Evolutionary conservation across 2,329 filamentous ascomycete genomes (phyloP).

Genomic region (Mycogone perniciosa): DNA sequence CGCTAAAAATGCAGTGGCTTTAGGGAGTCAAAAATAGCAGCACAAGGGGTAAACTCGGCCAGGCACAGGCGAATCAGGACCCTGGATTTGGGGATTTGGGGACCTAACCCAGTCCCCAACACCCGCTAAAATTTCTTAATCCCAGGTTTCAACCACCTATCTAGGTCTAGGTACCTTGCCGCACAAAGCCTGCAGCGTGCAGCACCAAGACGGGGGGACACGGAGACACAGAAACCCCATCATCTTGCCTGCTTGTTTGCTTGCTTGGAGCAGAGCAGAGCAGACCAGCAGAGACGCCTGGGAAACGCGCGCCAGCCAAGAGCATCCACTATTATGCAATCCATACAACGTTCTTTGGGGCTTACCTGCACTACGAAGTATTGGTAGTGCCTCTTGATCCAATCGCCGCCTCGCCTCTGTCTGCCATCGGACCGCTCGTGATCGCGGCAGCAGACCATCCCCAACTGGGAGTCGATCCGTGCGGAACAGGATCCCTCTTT

Average conservation of each 20-base stretch:
- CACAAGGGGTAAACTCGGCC: not conserved
- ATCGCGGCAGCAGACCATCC: constrained; percentile 12
- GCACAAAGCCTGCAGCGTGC: no score
- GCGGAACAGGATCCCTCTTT: constrained; percentile 9
- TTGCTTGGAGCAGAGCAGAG: no score
- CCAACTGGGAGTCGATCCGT: constrained; percentile 8
- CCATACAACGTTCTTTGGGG: no score
- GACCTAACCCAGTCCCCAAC: no score
- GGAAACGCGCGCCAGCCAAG: no score
- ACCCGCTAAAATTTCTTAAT: not conserved
- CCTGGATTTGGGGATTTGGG: not conserved
- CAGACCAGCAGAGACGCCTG: no score
- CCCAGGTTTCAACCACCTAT: no score
- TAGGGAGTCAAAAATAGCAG: constrained; percentile 12
- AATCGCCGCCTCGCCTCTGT: not conserved
- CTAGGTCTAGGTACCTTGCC: no score
- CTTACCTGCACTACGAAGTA: not conserved
- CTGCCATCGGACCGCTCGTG: constrained; percentile 3
- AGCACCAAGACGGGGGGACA: no score
- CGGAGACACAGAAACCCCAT: no score
- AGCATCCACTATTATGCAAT: not conserved
- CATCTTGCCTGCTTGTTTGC: no score
- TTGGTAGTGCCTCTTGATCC: not conserved
- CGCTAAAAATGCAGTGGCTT: constrained; percentile 12
- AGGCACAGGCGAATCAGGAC: constrained; percentile 2